Percentiles rank a stretch among this genome's conserved stretches.
Evolutionary conservation across 2,329 filamentous ascomycete genomes (phyloP).

Genomic region (Elsinoe arachidis): DNA sequence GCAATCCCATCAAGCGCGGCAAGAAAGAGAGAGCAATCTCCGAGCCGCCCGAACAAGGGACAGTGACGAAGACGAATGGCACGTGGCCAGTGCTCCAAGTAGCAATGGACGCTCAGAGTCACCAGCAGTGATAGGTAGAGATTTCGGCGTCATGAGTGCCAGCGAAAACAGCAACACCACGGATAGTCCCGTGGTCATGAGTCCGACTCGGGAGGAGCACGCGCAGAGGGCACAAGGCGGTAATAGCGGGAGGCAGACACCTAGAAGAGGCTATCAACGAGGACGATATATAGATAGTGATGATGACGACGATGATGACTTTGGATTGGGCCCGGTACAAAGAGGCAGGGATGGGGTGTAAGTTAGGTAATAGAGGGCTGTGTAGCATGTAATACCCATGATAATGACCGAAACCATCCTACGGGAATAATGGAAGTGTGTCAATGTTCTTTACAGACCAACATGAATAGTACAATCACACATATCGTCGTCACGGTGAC

Average conservation of each 20-base stretch:
- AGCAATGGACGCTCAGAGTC: constrained; percentile 4
- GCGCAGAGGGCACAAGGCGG: neutral
- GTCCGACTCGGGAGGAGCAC: neutral
- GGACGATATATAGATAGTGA: constrained; percentile 11
- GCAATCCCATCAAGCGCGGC: constrained; percentile 2
- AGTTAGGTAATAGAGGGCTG: neutral
- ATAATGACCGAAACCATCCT: neutral
- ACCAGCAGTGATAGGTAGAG: constrained; percentile 4
- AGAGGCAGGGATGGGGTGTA: neutral
- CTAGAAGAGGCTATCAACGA: constrained; percentile 9
- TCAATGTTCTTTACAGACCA: too few relatives aligned
- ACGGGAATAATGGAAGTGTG: too few relatives aligned
- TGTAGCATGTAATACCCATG: neutral
- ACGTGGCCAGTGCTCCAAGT: constrained; percentile 20
- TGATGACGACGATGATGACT: constrained; percentile 8
- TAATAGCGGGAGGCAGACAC: neutral
- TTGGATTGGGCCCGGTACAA: neutral
- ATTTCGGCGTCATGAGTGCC: constrained; percentile 12
- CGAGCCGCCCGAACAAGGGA: neutral
- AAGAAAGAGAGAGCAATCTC: constrained; percentile 4
- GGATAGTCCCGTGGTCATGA: neutral
- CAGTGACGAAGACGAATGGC: constrained; percentile 25
- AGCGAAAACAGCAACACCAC: constrained; percentile 11
- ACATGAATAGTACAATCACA: too few relatives aligned
- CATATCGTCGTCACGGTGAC: too few relatives aligned